Evolutionary conservation across 1,284 basidiomycete genomes (phyloP), one percentile per base, ranked within the genome.

Genomic region (Apiotrichum porosum): DNA sequence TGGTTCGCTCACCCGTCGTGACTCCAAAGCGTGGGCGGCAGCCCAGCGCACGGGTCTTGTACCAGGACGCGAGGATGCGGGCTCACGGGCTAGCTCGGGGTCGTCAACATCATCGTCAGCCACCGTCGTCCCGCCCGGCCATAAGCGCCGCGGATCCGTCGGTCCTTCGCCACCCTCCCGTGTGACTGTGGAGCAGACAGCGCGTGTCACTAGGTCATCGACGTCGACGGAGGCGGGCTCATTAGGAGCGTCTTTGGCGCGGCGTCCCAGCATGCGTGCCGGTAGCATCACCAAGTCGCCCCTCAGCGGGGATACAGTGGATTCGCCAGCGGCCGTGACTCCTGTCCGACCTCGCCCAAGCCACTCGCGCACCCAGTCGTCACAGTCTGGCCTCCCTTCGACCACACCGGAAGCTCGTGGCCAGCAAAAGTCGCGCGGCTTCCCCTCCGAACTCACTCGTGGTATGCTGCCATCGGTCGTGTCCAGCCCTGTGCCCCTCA

Each of bases 371-470:
- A 63, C 66, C 2, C 64, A 63, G 37, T 63, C 62, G 1, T n/a
- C n/a, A n/a, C n/a, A n/a, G n/a, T n/a, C n/a, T n/a, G n/a, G n/a
- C n/a, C n/a, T n/a, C n/a, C n/a, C n/a, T n/a, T n/a, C n/a, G n/a
- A n/a, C n/a, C n/a, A n/a, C n/a, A n/a, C n/a, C n/a, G n/a, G n/a
- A n/a, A n/a, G n/a, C n/a, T n/a, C n/a, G n/a, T 13, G 28, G 31
- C 8, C 26, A 31, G 31, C 47, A 28, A 6, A 28, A 47, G 1
- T 50, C 47, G 6, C 46, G 47, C 23, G 54, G 57, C 9, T 71
- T 71, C 58, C 69, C 69, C 10, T 54, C 62, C 1, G 60, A 62
- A 24, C 40, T 71, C n/a, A 69, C 67, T 1, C 56, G 54, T 21
- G 69, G 69, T 10, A 37, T 58, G 13, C 62, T 62, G 5, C 61